phyloP scores from a whole-genome alignment of 2,329 filamentous ascomycete species.

The Fusarium haematococcum region DNA sequence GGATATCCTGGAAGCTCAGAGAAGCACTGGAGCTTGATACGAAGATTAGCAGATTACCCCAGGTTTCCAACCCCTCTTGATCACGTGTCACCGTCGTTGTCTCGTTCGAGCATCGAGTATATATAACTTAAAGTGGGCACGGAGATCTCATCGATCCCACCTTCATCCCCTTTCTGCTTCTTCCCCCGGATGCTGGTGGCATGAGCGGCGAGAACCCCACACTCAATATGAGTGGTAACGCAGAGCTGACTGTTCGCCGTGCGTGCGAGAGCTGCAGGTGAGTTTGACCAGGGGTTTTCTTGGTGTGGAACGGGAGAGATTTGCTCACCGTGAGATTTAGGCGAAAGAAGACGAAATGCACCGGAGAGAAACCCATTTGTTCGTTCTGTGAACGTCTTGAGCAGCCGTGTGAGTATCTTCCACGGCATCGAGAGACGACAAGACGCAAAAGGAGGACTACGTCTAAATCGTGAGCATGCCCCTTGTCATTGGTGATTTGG shows the following conservation, averaged over 20 bases:
- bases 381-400: slow-evolving; percentile 37
- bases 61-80: background rate
- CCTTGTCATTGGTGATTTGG: background rate
- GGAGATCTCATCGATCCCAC: slow-evolving; percentile 13
- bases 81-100: background rate
- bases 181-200: background rate
- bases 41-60: background rate
- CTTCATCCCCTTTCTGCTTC: background rate
- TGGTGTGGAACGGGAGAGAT: background rate
- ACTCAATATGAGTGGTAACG: slow-evolving; percentile 9
- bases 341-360: slow-evolving; percentile 40
- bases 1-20: background rate
- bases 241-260: slow-evolving; percentile 21
- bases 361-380: slow-evolving; percentile 33
- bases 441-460: slow-evolving; percentile 17
- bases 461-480: slow-evolving; percentile 17
- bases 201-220: background rate
- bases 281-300: slow-evolving; percentile 4
- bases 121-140: slow-evolving; percentile 16
- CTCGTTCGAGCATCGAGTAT: background rate
- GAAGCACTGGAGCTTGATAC: background rate
- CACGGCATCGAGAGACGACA: slow-evolving; percentile 19
- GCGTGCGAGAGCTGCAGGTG: slow-evolving; percentile 33
- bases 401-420: slow-evolving; percentile 31
- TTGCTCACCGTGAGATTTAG: slow-evolving; percentile 1